Percentiles rank a stretch among this genome's conserved stretches.
Conservation (phyloP, 1,284 basidiomycete species). For the Puccinia sorghi region DNA sequence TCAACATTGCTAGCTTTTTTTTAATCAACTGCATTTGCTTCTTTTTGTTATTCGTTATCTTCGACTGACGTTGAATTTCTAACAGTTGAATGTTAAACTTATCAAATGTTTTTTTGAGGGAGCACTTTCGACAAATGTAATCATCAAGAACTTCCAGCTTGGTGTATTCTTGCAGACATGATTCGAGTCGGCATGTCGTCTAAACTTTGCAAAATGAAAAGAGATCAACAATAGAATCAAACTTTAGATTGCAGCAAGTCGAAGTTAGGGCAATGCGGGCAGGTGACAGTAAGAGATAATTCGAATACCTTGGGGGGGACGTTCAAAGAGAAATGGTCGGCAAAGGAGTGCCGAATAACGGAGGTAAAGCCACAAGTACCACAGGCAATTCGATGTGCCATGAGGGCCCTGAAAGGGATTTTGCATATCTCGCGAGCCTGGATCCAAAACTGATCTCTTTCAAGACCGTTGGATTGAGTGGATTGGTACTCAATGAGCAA, state of each 20-base stretch:
- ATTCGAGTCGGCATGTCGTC: conserved; percentile 69
- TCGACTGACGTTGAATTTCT: conserved; percentile 14
- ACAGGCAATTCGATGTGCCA: conserved; percentile 77
- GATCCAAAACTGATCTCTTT: conserved; percentile 30
- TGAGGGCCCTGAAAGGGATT: conserved; percentile 70
- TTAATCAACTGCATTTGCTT: conserved; percentile 17
- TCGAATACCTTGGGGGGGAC: conserved; percentile 63
- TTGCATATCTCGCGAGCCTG: conserved; percentile 41
- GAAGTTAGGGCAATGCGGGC: background rate
- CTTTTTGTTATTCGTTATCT: conserved; percentile 21
- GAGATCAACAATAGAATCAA: background rate
- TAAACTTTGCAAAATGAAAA: conserved; percentile 52
- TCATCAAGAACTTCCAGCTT: conserved; percentile 77
- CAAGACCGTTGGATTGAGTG: conserved; percentile 38
- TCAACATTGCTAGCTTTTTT: conserved; percentile 18
- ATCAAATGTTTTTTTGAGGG: conserved; percentile 69
- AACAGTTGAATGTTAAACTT: conserved; percentile 72
- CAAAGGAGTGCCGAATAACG: conserved; percentile 80
- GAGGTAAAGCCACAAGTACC: conserved; percentile 80
- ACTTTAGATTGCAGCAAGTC: background rate
- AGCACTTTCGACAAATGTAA: conserved; percentile 79
- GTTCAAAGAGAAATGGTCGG: conserved; percentile 77
- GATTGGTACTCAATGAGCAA: conserved; percentile 57
- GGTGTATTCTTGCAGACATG: conserved; percentile 76
- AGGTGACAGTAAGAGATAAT: background rate